Percentiles rank a stretch among this genome's conserved stretches.
phyloP scores from a whole-genome alignment of 1,284 basidiomycete genomes.

The Fomitopsis palustris region DNA sequence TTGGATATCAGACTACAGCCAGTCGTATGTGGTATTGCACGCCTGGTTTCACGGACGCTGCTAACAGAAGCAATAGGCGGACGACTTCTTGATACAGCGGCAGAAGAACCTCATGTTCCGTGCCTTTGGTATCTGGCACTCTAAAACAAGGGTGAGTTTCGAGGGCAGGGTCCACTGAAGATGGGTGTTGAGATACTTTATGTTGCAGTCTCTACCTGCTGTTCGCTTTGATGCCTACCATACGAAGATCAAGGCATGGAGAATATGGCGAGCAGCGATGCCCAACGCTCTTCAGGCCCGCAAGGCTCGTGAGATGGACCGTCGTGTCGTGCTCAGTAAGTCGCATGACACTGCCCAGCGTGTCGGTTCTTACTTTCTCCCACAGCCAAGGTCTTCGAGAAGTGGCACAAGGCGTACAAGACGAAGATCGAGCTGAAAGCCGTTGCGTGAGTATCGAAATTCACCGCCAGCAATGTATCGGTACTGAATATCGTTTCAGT shows the following conservation, averaged over 20 bases:
- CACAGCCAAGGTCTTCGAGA: conserved; percentile 54
- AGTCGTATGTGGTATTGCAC: conserved; percentile 41
- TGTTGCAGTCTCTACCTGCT: conserved; percentile 63
- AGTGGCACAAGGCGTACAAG: conserved; percentile 63
- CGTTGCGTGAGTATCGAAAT: conserved; percentile 59
- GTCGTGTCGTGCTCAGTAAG: conserved; percentile 55
- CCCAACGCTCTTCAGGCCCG: conserved; percentile 63
- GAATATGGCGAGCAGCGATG: conserved; percentile 63
- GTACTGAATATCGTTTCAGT: conserved; percentile 28
- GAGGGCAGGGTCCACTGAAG: background rate
- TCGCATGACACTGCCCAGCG: background rate
- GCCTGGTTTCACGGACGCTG: conserved; percentile 8
- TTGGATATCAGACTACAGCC: conserved; percentile 59
- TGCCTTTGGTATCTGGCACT: conserved; percentile 69
- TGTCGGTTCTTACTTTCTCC: conserved; percentile 15
- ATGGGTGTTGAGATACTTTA: too few species aligned
- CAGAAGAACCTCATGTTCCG: conserved; percentile 59
- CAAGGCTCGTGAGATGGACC: conserved; percentile 60
- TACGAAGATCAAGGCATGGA: conserved; percentile 58
- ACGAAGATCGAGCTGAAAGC: conserved; percentile 74
- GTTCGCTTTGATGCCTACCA: conserved; percentile 65
- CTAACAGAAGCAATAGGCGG: conserved; percentile 60
- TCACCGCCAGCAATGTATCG: background rate
- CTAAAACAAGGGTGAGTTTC: conserved; percentile 59
- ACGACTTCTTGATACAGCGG: conserved; percentile 51